Base-by-base conservation (phyloP, 2,329 filamentous ascomycete species). In the Periconia sp. region DNA sequence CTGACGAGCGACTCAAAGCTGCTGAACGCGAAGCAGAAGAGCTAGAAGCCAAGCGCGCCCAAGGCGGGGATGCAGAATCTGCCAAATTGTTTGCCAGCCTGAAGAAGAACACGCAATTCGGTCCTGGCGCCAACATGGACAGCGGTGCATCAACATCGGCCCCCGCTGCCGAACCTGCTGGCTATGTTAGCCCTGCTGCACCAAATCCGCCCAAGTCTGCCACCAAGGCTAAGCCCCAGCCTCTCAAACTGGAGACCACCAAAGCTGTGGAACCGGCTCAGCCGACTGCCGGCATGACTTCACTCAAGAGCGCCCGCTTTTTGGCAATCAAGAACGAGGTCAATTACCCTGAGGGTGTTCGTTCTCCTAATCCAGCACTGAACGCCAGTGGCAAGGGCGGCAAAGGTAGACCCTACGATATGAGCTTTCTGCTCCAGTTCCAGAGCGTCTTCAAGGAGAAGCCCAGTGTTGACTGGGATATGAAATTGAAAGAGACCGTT, bases 381-480 rank as follows among this genome's bases (percentile, higher is more conserved):
- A 99, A 97, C 74, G 89, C 91, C 27, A 82, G 85, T 33, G 90
- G 89, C 74, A 93, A 92, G 78, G 86, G 85, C 57, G 86, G 85
- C 57, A 89, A 86, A 74, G 88, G 86, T 41, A 96, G 95, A 80
- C 92, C 95, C 74, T 99, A 99, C 75, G 92, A 97, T 77, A 90
- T 92, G 67, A 88, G 89, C 65, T 99, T 99, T 81, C 80, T 99
- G 77, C 82, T 99, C 30, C 94, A 99, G 72, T 99, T 99, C 82
- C 91, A 97, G 78, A 85, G 85, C 65, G 91, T 96, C 18, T 99
- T 97, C 78, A 95, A 91, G 58, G 94, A 99, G 80, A 95, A 97
- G 78, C 94, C 94, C 14, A 96, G 92, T 0, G 76, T 92, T 42
- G 93, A 97, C 70, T 99, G 96, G 85, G 90, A 95, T 70, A 82